phyloP scores from a whole-genome alignment of 2,329 filamentous ascomycete genomes.

The Kalaharituber pfeilii region DNA sequence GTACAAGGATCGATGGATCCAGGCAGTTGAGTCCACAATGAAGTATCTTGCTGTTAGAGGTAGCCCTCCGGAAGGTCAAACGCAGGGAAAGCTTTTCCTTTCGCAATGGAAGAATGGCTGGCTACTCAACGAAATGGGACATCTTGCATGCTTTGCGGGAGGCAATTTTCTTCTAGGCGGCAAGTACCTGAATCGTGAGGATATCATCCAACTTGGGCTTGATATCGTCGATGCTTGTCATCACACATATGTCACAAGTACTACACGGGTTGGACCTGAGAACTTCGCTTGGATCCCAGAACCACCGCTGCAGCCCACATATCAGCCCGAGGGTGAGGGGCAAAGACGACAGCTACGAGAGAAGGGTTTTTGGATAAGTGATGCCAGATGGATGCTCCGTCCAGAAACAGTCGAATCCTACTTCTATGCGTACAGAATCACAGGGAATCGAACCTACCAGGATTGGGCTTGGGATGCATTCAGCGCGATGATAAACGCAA shows the following conservation, averaged over 20 bases:
- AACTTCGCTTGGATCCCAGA: slow-evolving; percentile 45
- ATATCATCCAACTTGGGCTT: slow-evolving; percentile 54
- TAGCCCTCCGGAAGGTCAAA: slow-evolving; percentile 24
- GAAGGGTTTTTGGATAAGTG: slow-evolving; percentile 16
- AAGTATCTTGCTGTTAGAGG: slow-evolving; percentile 44
- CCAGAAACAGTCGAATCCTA: slow-evolving; percentile 62
- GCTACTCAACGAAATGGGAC: slow-evolving; percentile 28
- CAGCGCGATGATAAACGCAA: slow-evolving; percentile 45
- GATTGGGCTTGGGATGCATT: slow-evolving; percentile 76
- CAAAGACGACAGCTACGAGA: slow-evolving; percentile 8
- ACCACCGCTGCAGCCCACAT: slow-evolving; percentile 12
- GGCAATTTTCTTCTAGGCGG: slow-evolving; percentile 76
- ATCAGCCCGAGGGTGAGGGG: neutral
- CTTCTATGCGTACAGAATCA: slow-evolving; percentile 75
- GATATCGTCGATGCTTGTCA: slow-evolving; percentile 54
- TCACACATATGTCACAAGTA: slow-evolving; percentile 50
- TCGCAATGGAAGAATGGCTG: slow-evolving; percentile 18
- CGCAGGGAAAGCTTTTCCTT: slow-evolving; percentile 28
- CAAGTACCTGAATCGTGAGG: slow-evolving; percentile 38
- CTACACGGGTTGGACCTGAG: slow-evolving; percentile 63
- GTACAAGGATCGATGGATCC: slow-evolving; percentile 59
- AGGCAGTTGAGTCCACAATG: slow-evolving; percentile 60
- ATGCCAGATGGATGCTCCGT: slow-evolving; percentile 17
- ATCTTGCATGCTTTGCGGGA: slow-evolving; percentile 62
- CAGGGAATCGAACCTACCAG: slow-evolving; percentile 56